A percentile compares a stretch with the other conserved stretches of the same genome.
Evolutionary conservation across 495 filamentous ascomycete genomes (phyloP).

Genomic region (Diplogelasinospora grovesii): DNA sequence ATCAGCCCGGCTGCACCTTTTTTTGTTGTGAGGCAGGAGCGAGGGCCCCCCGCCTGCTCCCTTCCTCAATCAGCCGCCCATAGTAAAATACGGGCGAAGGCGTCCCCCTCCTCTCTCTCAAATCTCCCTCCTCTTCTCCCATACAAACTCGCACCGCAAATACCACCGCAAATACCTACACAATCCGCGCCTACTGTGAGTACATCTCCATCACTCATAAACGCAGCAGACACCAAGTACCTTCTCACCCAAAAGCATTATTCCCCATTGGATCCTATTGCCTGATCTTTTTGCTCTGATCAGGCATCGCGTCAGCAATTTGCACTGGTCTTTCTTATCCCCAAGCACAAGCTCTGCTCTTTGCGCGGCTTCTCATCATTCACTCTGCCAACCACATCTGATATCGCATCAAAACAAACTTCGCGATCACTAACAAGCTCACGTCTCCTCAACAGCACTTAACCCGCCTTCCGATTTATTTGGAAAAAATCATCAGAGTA

Average conservation of each 20-base stretch:
- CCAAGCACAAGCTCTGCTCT: conserved; percentile 10
- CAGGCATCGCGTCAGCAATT: neutral
- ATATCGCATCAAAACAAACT: conserved; percentile 7
- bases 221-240: conserved; percentile 21
- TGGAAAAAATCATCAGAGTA: conserved; percentile 22
- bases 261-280: conserved; percentile 7
- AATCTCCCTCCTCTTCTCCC: conserved; percentile 46
- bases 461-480: no score
- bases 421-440: conserved; percentile 14
- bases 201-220: conserved; percentile 17
- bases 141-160: conserved; percentile 38
- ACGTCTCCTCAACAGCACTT: conserved; percentile 12
- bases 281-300: conserved; percentile 1
- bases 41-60: conserved; percentile 23
- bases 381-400: conserved; percentile 5
- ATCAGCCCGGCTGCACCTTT: conserved; percentile 28
- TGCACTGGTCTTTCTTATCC: conserved; percentile 7
- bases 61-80: conserved; percentile 48
- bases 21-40: conserved; percentile 38
- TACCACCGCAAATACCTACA: conserved; percentile 23
- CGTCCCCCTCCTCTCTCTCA: conserved; percentile 46
- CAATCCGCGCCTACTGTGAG: conserved; percentile 17
- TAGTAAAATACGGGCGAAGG: conserved; percentile 54
- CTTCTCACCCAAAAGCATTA: conserved; percentile 4
- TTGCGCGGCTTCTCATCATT: conserved; percentile 6